Conservation (phyloP, 306 rosid genomes). For the Coriaria nepalensis region DNA sequence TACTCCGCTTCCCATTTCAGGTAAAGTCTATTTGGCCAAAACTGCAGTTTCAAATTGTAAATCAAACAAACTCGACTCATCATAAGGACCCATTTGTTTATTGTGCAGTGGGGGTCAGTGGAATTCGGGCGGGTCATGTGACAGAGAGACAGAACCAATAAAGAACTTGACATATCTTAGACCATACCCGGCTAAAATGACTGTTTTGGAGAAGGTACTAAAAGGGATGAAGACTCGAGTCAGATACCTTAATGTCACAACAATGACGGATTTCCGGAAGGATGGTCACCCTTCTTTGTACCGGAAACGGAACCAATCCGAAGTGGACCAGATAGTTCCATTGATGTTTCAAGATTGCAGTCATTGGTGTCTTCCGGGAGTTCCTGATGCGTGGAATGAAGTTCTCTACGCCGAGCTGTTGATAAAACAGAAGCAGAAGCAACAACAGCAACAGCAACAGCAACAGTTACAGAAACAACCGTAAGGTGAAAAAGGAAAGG, state of each 20-base stretch:
- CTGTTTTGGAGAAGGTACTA: constrained; percentile 54
- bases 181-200: constrained; percentile 63
- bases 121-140: constrained; percentile 90
- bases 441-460: constrained; percentile 28
- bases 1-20: constrained; percentile 93
- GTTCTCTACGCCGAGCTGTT: constrained; percentile 61
- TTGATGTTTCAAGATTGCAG: constrained; percentile 78
- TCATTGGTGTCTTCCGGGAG: constrained; percentile 99
- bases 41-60: too few relatives aligned
- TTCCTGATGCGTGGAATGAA: constrained; percentile 92
- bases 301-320: constrained; percentile 45
- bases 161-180: constrained; percentile 55
- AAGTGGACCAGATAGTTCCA: constrained; percentile 49
- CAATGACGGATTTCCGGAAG: constrained; percentile 82
- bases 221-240: constrained; percentile 69
- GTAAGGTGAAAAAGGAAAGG: too few relatives aligned
- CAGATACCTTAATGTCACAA: constrained; percentile 63
- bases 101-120: constrained; percentile 85
- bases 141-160: constrained; percentile 63
- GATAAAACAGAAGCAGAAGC: constrained; percentile 24
- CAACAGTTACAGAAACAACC: constrained; percentile 17
- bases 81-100: constrained; percentile 4
- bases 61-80: constrained; percentile 4
- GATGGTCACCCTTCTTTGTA: constrained; percentile 94
- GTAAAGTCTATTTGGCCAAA: constrained; percentile 18